Base-by-base conservation (phyloP, 495 filamentous ascomycete species). In the Penicillium tannophilum region DNA sequence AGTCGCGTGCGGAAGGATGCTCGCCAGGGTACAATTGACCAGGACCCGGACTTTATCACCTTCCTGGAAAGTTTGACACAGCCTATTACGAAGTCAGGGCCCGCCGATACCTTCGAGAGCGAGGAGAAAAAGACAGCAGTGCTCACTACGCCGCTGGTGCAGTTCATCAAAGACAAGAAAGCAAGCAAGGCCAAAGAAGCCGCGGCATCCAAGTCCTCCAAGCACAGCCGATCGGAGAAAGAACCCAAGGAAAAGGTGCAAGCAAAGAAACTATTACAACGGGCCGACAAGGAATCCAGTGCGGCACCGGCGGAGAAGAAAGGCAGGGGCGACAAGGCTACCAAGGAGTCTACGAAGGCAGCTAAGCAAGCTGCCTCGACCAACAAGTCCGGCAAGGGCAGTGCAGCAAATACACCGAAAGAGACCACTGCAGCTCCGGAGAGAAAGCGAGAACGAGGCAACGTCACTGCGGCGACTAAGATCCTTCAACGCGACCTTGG, bases 401-500 rank as follows among this genome's bases (percentile, higher is more conserved):
- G 63, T 33, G 33, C 77, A 6, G 50, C 72, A 20, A 75, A 63
- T 19, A 64, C 77, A 31, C 56, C 65, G 2, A 77, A 75, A 52
- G 72, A 72, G 36, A 45, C 62, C n/a, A 39, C 72, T 39, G 67
- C 71, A 31, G 62, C 73, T 6, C 61, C 76, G 11, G 82, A 84
- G 55, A 79, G 79, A 46, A 84, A 82, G 55, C 72, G 84, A 28
- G 86, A 88, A 63, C 84, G 91, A 58, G 90, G 89, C 9, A 90
- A 84, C 60, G 88, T 85, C 36, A 83, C 86, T 30, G 87, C 83
- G 24, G 92, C 91, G 6, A 90, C 91, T 17, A 87, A 87, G 46
- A 96, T 98, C 58, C 73, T 98, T 23, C 92, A 97, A 64, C 86
- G 93, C 16, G 94, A 98, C 71, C 78, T 97, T 17, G 94, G 93